These are phyloP conservation scores for Talaromyces sp. DNA, from an alignment of 2,329 filamentous ascomycete species.

Conservation along the genomic window DNA sequence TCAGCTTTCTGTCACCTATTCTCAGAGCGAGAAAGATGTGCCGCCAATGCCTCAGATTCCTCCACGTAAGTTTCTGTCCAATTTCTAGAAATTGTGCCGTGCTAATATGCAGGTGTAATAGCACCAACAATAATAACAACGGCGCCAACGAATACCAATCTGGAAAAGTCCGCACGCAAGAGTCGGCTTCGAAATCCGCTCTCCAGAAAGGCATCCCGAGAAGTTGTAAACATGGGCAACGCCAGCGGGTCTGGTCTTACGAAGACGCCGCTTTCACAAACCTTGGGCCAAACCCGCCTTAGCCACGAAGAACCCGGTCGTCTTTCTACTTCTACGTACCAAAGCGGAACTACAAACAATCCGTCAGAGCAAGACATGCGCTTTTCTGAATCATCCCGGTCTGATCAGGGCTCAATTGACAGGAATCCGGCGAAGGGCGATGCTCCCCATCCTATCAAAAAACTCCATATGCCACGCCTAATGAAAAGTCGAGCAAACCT, in stretches of 20 bases:
- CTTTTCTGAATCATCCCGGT: conserved; percentile 82
- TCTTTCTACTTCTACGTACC: conserved; percentile 46
- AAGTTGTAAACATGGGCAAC: conserved; percentile 26
- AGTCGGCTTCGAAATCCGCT: conserved; percentile 40
- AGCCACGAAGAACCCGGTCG: conserved; percentile 61
- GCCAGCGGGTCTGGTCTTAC: conserved; percentile 10
- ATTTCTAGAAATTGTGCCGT: not conserved
- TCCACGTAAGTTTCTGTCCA: conserved; percentile 30
- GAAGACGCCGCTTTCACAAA: conserved; percentile 8
- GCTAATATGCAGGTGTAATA: conserved; percentile 20
- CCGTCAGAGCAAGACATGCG: conserved; percentile 62
- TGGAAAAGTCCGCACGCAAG: conserved; percentile 45
- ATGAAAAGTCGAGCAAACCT: conserved; percentile 72
- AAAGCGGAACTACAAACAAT: conserved; percentile 52
- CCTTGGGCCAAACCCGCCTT: conserved; percentile 40
- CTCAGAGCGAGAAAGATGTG: conserved; percentile 57
- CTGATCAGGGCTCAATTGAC: conserved; percentile 76
- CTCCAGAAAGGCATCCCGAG: conserved; percentile 32
- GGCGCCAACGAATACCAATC: conserved; percentile 68
- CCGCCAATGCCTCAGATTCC: conserved; percentile 40
- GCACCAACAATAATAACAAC: conserved; percentile 81
- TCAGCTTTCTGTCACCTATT: conserved; percentile 72
- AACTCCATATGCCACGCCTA: conserved; percentile 74
- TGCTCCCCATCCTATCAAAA: conserved; percentile 60
- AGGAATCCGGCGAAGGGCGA: conserved; percentile 55